A percentile compares a stretch with the other conserved stretches of the same genome.
These are phyloP conservation scores for Debaryomyces sp. DNA, from an alignment of 1,139 yeast species.

Conservation along the genomic window DNA sequence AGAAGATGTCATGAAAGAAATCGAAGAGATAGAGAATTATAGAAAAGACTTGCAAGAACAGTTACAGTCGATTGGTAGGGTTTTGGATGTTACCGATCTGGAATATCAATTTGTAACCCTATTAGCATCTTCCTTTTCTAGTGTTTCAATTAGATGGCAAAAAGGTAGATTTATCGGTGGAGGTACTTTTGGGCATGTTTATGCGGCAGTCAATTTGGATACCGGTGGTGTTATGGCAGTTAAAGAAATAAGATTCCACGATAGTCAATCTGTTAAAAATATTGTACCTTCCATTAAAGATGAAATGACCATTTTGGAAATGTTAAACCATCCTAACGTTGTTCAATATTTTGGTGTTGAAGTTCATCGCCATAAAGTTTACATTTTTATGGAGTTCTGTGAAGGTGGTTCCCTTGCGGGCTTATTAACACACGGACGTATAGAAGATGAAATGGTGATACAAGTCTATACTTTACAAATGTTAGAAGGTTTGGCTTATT, in stretches of 20 bases:
- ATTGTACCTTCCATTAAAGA: constrained; percentile 89
- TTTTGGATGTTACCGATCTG: constrained; percentile 81
- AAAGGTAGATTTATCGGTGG: constrained; percentile 94
- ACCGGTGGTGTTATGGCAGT: constrained; percentile 98
- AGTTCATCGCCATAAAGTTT: constrained; percentile 93
- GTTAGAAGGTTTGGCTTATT: constrained; percentile 92
- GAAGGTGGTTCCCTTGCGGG: constrained; percentile 94
- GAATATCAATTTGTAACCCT: constrained; percentile 87
- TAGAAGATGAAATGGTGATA: constrained; percentile 92
- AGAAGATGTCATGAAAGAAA: constrained; percentile 60
- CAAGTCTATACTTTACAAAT: constrained; percentile 90
- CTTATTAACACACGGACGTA: constrained; percentile 79
- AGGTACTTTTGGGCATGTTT: constrained; percentile 95
- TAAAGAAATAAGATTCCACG: constrained; percentile 90
- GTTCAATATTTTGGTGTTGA: constrained; percentile 97
- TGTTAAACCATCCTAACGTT: constrained; percentile 92
- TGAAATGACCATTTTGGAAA: constrained; percentile 95
- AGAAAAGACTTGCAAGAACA: constrained; percentile 55
- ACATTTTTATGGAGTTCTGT: constrained; percentile 96
- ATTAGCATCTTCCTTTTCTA: constrained; percentile 86
- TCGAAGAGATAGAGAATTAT: constrained; percentile 59
- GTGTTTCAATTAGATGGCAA: constrained; percentile 95
- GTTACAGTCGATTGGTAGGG: constrained; percentile 73
- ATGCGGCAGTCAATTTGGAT: constrained; percentile 87
- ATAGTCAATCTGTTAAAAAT: constrained; percentile 80